These are phyloP conservation scores for Skeletonema tropicum DNA, from an alignment of 108 stramenopile genomes.

Conservation along the genomic window DNA sequence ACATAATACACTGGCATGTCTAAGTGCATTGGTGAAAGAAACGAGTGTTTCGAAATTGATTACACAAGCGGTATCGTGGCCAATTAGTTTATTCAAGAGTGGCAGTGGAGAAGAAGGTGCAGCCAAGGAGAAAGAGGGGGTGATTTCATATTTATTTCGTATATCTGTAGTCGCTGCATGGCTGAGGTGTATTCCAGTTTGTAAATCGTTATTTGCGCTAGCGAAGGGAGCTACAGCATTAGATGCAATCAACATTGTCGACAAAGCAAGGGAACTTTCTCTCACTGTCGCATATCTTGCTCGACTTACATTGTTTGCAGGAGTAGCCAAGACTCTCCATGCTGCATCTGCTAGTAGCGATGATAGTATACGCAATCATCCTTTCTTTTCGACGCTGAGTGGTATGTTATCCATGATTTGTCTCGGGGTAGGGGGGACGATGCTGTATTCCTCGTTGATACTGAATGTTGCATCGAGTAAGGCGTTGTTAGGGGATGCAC, in stretches of 20 bases:
- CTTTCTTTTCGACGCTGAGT: conserved; percentile 31
- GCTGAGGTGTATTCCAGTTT: conserved; percentile 31
- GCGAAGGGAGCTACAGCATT: background rate
- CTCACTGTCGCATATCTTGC: conserved; percentile 36
- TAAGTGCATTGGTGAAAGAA: conserved; percentile 32
- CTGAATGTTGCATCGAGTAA: background rate
- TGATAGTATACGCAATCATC: conserved; percentile 12
- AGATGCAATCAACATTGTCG: conserved; percentile 10
- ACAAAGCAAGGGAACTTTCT: conserved; percentile 35
- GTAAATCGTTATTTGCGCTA: conserved; percentile 8
- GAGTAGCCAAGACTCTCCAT: conserved; percentile 20
- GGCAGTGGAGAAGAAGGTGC: conserved; percentile 1
- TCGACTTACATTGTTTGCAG: conserved; percentile 28
- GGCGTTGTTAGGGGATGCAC: conserved; percentile 1
- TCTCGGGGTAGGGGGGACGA: conserved; percentile 26
- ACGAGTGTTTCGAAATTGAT: conserved; percentile 1
- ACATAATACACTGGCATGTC: conserved; percentile 31
- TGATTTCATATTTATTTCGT: conserved; percentile 16
- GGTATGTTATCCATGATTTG: conserved; percentile 22
- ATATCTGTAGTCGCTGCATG: conserved; percentile 20
- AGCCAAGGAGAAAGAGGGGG: conserved; percentile 4
- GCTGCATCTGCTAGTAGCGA: background rate
- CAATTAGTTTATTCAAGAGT: conserved; percentile 9
- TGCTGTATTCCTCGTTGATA: conserved; percentile 16
- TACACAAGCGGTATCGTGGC: conserved; percentile 4